phyloP scores from a whole-genome alignment of 2,329 filamentous ascomycete species.

The Ampelomyces quisqualis region DNA sequence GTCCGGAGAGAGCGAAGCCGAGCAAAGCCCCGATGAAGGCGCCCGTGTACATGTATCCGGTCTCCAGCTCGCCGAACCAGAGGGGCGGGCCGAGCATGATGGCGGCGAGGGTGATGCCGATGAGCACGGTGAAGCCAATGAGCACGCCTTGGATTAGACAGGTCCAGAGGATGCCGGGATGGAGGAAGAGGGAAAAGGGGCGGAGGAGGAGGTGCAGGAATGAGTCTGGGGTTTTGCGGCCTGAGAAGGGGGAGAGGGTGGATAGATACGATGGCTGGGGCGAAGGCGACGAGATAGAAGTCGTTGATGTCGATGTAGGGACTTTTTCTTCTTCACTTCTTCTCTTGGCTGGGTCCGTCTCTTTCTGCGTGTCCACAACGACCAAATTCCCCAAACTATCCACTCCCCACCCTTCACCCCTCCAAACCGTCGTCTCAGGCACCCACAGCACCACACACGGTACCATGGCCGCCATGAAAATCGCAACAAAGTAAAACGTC shows the following conservation, averaged over 20 bases:
- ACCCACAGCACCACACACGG: constrained; percentile 74
- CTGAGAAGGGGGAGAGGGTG: constrained; percentile 78
- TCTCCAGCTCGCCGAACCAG: constrained; percentile 79
- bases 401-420: constrained; percentile 67
- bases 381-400: constrained; percentile 56
- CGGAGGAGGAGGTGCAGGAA: constrained; percentile 67
- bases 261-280: constrained; percentile 61
- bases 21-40: constrained; percentile 80
- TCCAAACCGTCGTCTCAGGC: constrained; percentile 78
- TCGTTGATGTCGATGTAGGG: constrained; percentile 23
- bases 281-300: constrained; percentile 56
- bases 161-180: constrained; percentile 79
- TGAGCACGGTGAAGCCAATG: constrained; percentile 95
- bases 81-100: constrained; percentile 81
- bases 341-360: not conserved
- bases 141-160: constrained; percentile 82
- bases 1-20: constrained; percentile 74
- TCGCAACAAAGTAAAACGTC: constrained; percentile 86
- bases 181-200: constrained; percentile 53
- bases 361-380: constrained; percentile 1
- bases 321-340: not conserved
- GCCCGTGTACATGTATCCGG: constrained; percentile 77
- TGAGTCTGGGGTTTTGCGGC: constrained; percentile 74
- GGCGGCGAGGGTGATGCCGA: constrained; percentile 76
- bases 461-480: constrained; percentile 72